Percentiles rank a stretch among this genome's conserved stretches.
Evolutionary conservation across 2,329 filamentous ascomycete genomes (phyloP).

Genomic region (Claviceps fusiformis): DNA sequence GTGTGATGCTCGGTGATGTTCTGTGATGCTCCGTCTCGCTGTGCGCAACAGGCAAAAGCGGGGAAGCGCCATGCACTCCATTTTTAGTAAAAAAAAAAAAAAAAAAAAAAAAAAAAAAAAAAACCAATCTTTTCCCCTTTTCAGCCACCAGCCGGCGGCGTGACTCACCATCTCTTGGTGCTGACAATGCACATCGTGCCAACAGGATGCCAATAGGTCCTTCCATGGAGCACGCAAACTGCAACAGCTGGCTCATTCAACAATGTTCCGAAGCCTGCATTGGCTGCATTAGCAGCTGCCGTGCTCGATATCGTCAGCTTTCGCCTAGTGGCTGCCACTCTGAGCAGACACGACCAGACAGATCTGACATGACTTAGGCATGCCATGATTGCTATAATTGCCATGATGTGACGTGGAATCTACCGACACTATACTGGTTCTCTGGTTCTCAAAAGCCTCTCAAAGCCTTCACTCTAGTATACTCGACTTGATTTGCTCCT

Average conservation of each 20-base stretch:
- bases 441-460: no score
- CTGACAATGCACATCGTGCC: not conserved
- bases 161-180: not conserved
- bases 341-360: not conserved
- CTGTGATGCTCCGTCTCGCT: no score
- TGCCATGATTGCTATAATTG: not conserved
- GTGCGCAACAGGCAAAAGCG: not conserved
- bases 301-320: no score
- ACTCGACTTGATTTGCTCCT: not conserved
- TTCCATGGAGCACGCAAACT: not conserved
- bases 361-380: no score
- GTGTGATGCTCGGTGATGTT: no score
- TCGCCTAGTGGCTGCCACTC: no score
- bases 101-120: no score
- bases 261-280: no score
- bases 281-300: no score
- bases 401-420: not conserved
- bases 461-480: not conserved
- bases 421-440: no score
- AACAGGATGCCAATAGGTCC: not conserved
- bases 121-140: not conserved
- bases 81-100: no score
- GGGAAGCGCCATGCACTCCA: not conserved
- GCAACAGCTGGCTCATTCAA: no score
- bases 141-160: not conserved